phyloP scores from a whole-genome alignment of 169 alveolate species.

The Perkinsus olseni region DNA sequence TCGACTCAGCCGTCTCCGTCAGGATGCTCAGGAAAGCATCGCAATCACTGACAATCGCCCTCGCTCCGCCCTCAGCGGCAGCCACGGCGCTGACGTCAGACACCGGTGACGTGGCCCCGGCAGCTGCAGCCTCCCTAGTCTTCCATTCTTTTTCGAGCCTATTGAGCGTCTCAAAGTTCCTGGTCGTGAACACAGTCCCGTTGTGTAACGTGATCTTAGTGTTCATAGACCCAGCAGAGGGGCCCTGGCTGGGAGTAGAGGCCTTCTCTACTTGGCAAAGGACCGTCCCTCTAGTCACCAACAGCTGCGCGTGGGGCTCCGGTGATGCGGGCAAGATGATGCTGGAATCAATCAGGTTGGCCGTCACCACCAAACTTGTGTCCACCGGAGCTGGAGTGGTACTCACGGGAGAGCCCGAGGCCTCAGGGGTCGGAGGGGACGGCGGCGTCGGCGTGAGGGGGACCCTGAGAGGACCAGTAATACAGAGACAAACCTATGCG shows the following conservation, averaged over 20 bases:
- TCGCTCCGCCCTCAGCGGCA: not conserved
- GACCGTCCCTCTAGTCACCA: not conserved
- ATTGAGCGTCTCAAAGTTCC: not conserved
- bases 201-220: not conserved
- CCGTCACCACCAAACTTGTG: not conserved
- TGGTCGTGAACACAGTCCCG: not conserved
- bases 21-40: not conserved
- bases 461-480: too few species aligned
- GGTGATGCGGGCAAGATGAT: not conserved
- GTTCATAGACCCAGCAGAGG: not conserved
- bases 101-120: not conserved
- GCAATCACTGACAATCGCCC: not conserved
- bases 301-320: not conserved
- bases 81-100: not conserved
- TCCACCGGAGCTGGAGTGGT: not conserved
- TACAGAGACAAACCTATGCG: not conserved
- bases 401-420: not conserved
- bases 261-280: not conserved
- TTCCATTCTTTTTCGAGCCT: not conserved
- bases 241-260: not conserved
- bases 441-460: not conserved
- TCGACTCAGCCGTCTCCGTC: not conserved
- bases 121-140: not conserved
- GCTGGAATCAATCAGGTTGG: not conserved
- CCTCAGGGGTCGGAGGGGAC: not conserved